Evolutionary conservation across 441 rosid species (phyloP).

Genomic region (Populus hybrid): DNA sequence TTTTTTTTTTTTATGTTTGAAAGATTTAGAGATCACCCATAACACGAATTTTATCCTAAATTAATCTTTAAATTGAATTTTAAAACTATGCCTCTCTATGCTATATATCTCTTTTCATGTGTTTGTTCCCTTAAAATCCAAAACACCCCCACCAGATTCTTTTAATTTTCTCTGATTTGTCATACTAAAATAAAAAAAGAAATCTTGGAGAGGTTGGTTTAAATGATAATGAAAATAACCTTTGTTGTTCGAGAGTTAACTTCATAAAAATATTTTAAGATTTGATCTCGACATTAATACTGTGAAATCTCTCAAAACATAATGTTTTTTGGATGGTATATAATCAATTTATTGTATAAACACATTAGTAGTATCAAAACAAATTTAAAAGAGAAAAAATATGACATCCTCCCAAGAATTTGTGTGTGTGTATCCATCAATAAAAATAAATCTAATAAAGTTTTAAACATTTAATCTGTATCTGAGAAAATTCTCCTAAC

Average conservation of each 20-base stretch:
- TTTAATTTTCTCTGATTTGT: too few relatives aligned
- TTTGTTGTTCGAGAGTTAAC: background rate
- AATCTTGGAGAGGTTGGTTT: background rate
- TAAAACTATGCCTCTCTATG: too few relatives aligned
- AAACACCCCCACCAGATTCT: too few relatives aligned
- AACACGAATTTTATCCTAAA: too few relatives aligned
- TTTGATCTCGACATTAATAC: background rate
- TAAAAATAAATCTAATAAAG: background rate
- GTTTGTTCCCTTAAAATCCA: too few relatives aligned
- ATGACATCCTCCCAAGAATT: background rate
- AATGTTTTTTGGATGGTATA: background rate
- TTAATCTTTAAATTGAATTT: too few relatives aligned
- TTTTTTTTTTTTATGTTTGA: too few relatives aligned
- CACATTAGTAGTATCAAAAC: background rate
- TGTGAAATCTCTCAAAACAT: background rate
- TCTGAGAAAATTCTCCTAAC: too few relatives aligned
- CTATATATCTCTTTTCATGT: too few relatives aligned
- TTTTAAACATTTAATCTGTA: background rate
- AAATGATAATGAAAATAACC: background rate
- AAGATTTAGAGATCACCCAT: too few relatives aligned
- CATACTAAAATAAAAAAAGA: too few relatives aligned
- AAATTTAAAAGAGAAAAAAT: too few relatives aligned
- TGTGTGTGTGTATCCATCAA: background rate
- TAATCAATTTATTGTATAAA: background rate
- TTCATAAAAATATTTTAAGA: background rate